Evolutionary conservation across 805 yeast species (phyloP), one percentile per base, ranked within the genome.

Genomic region (Candida xiaguanensis): DNA sequence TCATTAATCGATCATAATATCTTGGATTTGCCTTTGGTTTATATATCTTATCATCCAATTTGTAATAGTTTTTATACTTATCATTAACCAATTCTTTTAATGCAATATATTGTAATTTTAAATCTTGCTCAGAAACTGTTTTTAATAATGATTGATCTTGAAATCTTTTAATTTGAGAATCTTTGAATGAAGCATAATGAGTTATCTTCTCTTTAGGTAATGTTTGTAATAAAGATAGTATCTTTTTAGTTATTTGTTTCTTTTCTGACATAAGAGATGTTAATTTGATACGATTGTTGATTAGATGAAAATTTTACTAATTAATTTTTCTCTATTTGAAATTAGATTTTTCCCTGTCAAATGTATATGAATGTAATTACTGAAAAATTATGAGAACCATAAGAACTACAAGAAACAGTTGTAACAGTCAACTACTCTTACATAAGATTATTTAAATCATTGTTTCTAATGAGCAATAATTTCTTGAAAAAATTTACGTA

Each of bases 1-100:
- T 70, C 61, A 82, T 48, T 38, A 89, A 69, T 52, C 93, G 73
- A 29, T 71, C 75, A 53, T 89, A 89, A 55, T 89, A 89, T 34
- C 72, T 59, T 2, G 95, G 88, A 59, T 87, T 85, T 2, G 96
- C 96, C 52, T 82, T 80, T n/a, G 97, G 97, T 48, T 61, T 70
- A 51, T 77, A 61, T 47, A 89, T 61, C 55, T 83, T 83, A 31
- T 78, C 83, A 40, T 80, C 80, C 25, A 80, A 72, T 44, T 74
- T 67, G 56, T 85, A 85, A 52, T 78, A 78, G 42, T 75, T 74
- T 50, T 68, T 72, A 67, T 80, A 80, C 52, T 80, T 80, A 55
- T 80, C 81, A 40, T 71, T 74, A 41, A 72, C 71, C 42, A 83
- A 59, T 47, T 74, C 76, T 34, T 79, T 67, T 39, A 83, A 58